Evolutionary conservation across 75 land plant species (phyloP), one percentile per base, ranked within the genome.

Genomic region (Sequoia sempervirens): DNA sequence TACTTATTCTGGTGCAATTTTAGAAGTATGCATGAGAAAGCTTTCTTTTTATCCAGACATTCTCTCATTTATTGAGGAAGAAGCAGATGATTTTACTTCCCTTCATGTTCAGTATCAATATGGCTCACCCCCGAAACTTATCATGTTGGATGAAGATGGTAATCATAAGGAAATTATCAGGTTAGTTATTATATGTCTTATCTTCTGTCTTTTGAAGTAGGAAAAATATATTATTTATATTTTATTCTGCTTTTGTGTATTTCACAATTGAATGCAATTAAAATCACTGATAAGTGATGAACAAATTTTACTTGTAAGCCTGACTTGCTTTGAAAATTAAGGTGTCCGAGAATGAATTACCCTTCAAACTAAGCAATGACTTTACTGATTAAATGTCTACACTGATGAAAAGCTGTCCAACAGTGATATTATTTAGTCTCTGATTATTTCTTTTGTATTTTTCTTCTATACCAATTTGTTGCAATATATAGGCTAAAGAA

Each of bases 21-120:
- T 96, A 86, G 96, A 96, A 88, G 95, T 95, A 6, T 96, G 99
- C 92, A 91, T 91, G 94, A 93, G 99, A 84, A 95, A 96, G 87
- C 87, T 96, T 52, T 89, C 89, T 36, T 96, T 96, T 86, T 96
- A 96, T 89, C 97, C 99, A 61, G 92, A 96, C 84, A 58, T 95
- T 61, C 96, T 95, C 68, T 90, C 91, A 53, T 96, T 96, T 75
- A 91, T 96, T 84, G 99, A 96, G 85, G 93, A 95, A 78, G 95
- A 93, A 66, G 88, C 92, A 84, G 88, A 88, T 53, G 64, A 91
- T 69, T 96, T 91, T 75, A 91, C 92, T 58, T 74, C 82, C 36
- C 86, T 96, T 54, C 90, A 88, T 83, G 92, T 92, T 80, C 95
- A 91, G 45, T 96, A 96, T 87, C 83, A 79, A 7, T 95, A 81